Conservation (phyloP, 2,329 filamentous ascomycete species). For the Chalaropsis ovoidea region DNA sequence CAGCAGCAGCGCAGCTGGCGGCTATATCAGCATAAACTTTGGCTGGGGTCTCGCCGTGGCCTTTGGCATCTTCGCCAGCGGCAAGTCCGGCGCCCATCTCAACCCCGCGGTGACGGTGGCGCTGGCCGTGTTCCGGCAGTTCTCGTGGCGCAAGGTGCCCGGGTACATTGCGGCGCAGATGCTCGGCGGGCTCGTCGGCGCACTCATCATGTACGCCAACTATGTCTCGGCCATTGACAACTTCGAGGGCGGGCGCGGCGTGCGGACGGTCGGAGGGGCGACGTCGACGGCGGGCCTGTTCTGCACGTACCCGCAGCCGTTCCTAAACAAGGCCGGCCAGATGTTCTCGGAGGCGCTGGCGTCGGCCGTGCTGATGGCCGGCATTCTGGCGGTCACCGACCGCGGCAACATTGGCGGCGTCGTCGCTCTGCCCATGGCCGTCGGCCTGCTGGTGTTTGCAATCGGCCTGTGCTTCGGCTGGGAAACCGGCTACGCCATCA, state of each 20-base stretch:
- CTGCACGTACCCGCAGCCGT: conserved; percentile 58
- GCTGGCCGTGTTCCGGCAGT: conserved; percentile 57
- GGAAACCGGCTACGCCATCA: conserved; percentile 69
- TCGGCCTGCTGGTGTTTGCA: conserved; percentile 52
- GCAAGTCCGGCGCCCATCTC: conserved; percentile 57
- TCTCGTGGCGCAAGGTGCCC: conserved; percentile 60
- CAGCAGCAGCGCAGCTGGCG: conserved; percentile 40
- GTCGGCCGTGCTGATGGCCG: conserved; percentile 57
- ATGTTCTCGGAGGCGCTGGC: conserved; percentile 65
- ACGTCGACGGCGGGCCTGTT: conserved; percentile 61
- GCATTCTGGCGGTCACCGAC: conserved; percentile 60
- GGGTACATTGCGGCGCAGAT: conserved; percentile 57
- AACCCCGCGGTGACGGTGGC: conserved; percentile 62
- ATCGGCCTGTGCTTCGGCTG: conserved; percentile 64
- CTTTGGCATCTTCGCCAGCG: conserved; percentile 57
- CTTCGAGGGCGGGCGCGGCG: conserved; percentile 49
- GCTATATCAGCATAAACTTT: conserved; percentile 43
- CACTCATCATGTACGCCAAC: conserved; percentile 52
- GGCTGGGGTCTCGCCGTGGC: conserved; percentile 53
- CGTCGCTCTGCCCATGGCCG: conserved; percentile 33
- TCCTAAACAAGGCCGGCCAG: conserved; percentile 49
- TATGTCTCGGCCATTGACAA: conserved; percentile 54
- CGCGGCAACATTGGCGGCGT: conserved; percentile 44
- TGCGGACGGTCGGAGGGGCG: conserved; percentile 50
- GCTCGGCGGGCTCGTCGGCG: conserved; percentile 55